phyloP scores from a whole-genome alignment of 768 basidiomycete genomes.

The Daedaleopsis sinensis region DNA sequence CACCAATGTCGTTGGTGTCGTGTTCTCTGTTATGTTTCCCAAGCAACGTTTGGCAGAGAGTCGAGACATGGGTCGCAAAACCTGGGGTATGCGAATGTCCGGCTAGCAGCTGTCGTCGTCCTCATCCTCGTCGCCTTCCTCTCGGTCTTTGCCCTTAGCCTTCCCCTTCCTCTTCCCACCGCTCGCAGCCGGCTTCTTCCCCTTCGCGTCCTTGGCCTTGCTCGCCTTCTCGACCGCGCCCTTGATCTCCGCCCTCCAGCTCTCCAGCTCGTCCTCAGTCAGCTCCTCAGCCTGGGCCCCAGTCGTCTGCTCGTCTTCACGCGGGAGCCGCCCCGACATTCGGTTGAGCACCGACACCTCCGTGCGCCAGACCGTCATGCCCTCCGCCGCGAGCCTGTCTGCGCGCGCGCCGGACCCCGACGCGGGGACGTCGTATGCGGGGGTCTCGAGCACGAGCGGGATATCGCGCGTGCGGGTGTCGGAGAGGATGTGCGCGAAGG shows the following conservation, averaged over 20 bases:
- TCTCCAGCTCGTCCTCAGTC: conserved; percentile 5
- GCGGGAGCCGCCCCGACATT: conserved; percentile 33
- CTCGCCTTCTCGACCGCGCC: conserved; percentile 19
- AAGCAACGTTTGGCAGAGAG: too few relatives aligned
- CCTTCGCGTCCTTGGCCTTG: conserved; percentile 16
- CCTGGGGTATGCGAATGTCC: too few relatives aligned
- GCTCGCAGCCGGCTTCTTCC: conserved; percentile 17
- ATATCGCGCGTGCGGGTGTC: conserved; percentile 70
- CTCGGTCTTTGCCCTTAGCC: conserved; percentile 8
- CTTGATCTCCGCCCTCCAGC: conserved; percentile 21
- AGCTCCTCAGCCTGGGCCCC: not conserved
- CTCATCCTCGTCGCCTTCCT: conserved; percentile 26
- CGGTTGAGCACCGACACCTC: conserved; percentile 68
- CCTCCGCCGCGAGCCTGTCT: conserved; percentile 21
- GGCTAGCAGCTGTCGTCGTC: not conserved
- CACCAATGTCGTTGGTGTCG: too few relatives aligned
- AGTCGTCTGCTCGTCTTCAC: not conserved
- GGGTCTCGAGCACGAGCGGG: conserved; percentile 85
- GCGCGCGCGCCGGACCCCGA: conserved; percentile 9
- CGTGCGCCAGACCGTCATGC: conserved; percentile 67
- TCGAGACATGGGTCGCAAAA: too few relatives aligned
- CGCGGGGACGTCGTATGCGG: conserved; percentile 53
- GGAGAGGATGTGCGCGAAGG: conserved; percentile 67
- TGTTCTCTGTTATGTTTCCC: too few relatives aligned
- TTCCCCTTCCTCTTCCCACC: conserved; percentile 17